Base-by-base conservation (phyloP, 768 basidiomycete genomes). In the Trametes meyenii region DNA sequence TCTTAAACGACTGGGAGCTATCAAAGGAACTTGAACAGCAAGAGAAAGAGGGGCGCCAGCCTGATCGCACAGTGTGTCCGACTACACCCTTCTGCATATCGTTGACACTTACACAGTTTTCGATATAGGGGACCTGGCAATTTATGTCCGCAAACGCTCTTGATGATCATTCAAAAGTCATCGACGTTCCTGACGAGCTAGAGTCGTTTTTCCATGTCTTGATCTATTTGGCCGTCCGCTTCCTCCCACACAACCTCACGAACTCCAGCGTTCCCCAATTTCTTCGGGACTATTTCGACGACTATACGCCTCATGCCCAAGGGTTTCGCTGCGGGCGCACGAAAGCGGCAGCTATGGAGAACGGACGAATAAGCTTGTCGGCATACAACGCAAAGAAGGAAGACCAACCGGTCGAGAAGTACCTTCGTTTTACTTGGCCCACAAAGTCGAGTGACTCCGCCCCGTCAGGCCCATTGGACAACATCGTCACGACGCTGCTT, bases 211-310 rank as follows among this genome's bases (percentile, higher is more conserved):
- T 48, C 23, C 21, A 48, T 14, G 29, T 53, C n/a, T 8, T 53
- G n/a, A 19, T 53, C n/a, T 53, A 40, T 21, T 23, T 24, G 11
- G 51, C 51, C 19, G 51, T 53, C 38, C 51, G 51, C 51, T 53
- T 24, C 38, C 51, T 53, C 2, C 23, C 23, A 2, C 29, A 23
- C 12, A 50, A 50, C 26, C 29, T 23, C 13, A 8, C 26, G 16
- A 3, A 33, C 29, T 33, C 29, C 29, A 33, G 17, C 26, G 26
- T 50, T 26, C 49, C 49, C 23, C 17, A 26, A 16, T 50, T 21
- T 21, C 11, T 50, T 8, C 16, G 29, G 17, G 24, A 33, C 14
- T 50, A 26, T n/a, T 50, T 50, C 49, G 49, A 50, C 26, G 23
- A 29, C 49, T 50, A 26, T 24, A 50, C 49, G 3, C 29, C 29